phyloP scores from a whole-genome alignment of 2,329 filamentous ascomycete genomes.

The Xylaria digitata region DNA sequence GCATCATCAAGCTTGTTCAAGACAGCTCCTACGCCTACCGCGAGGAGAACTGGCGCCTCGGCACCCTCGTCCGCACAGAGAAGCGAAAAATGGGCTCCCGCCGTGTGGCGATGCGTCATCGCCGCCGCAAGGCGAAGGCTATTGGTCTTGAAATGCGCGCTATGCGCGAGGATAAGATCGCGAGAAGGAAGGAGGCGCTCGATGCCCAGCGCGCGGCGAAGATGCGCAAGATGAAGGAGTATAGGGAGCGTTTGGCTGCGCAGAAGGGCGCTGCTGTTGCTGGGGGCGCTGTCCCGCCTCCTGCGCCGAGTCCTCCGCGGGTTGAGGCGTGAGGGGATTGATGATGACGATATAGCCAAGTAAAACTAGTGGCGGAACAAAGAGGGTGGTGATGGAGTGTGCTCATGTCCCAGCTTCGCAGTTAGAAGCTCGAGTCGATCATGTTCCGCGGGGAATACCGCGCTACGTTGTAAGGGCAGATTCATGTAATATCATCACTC shows the following conservation, averaged over 20 bases:
- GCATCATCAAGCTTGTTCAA: slow-evolving; percentile 62
- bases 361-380: neutral
- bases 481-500: slow-evolving; percentile 31
- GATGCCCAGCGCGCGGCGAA: slow-evolving; percentile 43
- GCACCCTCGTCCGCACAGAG: slow-evolving; percentile 62
- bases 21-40: slow-evolving; percentile 66
- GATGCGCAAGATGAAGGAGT: slow-evolving; percentile 43
- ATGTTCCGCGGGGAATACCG: neutral
- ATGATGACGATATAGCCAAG: neutral
- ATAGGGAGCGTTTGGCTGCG: slow-evolving; percentile 34
- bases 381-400: neutral
- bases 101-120: slow-evolving; percentile 62
- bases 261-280: slow-evolving; percentile 23
- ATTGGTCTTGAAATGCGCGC: slow-evolving; percentile 49
- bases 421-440: too few relatives aligned
- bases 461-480: neutral
- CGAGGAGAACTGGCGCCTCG: slow-evolving; percentile 70
- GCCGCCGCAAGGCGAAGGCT: slow-evolving; percentile 55
- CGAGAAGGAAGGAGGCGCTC: slow-evolving; percentile 48
- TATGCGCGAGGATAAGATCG: slow-evolving; percentile 49
- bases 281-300: slow-evolving; percentile 7
- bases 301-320: slow-evolving; percentile 13
- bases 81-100: slow-evolving; percentile 58
- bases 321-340: slow-evolving; percentile 15
- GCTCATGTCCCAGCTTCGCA: neutral